Conservation (phyloP, 495 filamentous ascomycete species). For the Parathielavia appendiculata region DNA sequence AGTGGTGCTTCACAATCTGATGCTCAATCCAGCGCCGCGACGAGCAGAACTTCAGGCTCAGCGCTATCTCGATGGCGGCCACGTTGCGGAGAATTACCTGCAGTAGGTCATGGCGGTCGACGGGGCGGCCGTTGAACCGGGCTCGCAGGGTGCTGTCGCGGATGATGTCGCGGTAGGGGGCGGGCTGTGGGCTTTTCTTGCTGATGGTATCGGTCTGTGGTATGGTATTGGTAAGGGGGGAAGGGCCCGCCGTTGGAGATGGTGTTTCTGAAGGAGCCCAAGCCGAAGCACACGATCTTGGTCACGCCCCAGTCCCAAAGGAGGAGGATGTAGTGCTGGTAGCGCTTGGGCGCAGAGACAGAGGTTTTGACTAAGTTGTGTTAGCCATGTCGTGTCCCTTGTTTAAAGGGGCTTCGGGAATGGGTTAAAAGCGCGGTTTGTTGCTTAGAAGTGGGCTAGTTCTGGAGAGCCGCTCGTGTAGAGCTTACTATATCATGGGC, state of each 20-base stretch:
- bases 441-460: no score
- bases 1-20: not conserved
- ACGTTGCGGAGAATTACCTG: constrained; percentile 18
- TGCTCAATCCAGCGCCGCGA: constrained; percentile 8
- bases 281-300: constrained; percentile 15
- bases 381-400: not conserved
- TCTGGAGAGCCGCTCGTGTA: not conserved
- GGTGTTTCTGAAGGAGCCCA: constrained; percentile 15
- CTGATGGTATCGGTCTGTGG: not conserved
- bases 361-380: not conserved
- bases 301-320: constrained; percentile 15
- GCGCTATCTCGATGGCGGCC: constrained; percentile 12
- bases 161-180: not conserved
- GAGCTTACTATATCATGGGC: constrained; percentile 5
- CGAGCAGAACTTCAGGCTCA: not conserved
- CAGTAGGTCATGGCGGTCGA: constrained; percentile 3
- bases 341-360: constrained; percentile 11
- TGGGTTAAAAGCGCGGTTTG: no score
- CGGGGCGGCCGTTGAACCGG: not conserved
- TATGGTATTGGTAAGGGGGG: not conserved
- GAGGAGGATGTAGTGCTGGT: constrained; percentile 13
- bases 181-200: no score
- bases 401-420: no score
- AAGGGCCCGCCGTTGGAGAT: constrained; percentile 1
- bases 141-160: not conserved